Evolutionary conservation across 1,139 yeast species (phyloP), one percentile per base, ranked within the genome.

Genomic region (Geotrichum phurueaensis): DNA sequence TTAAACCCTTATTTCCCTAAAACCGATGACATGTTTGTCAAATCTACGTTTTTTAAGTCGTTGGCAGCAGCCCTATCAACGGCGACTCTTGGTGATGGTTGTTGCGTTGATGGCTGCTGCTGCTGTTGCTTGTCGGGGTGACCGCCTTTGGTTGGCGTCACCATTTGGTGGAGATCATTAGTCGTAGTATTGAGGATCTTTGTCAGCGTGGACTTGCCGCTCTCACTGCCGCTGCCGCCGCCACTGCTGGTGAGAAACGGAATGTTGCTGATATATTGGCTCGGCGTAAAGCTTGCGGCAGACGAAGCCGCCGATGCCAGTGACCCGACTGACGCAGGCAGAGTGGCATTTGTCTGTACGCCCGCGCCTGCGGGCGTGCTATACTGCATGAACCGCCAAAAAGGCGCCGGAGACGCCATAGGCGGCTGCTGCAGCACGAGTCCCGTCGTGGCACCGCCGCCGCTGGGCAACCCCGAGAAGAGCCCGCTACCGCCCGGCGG

Each of bases 301-400:
- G 39, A 33, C 39, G 39, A 33, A 3, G 39, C n/a, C n/a, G n/a
- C 39, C n/a, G 39, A 33, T 15, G 39, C 3, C n/a, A 10, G 4
- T 10, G 39, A 33, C 3, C 39, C 39, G n/a, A 10, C 39, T 13
- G 39, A 33, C 39, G 39, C 13, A 5, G 39, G 39, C n/a, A 33
- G 39, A 3, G 39, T 33, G n/a, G 39, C 39, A 33, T 33, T 33
- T 6, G 39, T 33, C n/a, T 5, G 33, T 31, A 31, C 33, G 33
- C 33, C 39, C 39, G 39, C 39, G n/a, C n/a, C 39, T 13, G 39
- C 4, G 13, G 39, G 39, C n/a, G 39, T 33, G 39, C 39, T 33
- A 33, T 33, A 33, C 59, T 75, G 76, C 76, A 76, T 74, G 66
- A 73, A 75, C 61, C 72, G 70, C 80, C 80, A 77, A 60, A 77